phyloP scores from a whole-genome alignment of 2,329 filamentous ascomycete genomes.

The Aspergillus uvarum region DNA sequence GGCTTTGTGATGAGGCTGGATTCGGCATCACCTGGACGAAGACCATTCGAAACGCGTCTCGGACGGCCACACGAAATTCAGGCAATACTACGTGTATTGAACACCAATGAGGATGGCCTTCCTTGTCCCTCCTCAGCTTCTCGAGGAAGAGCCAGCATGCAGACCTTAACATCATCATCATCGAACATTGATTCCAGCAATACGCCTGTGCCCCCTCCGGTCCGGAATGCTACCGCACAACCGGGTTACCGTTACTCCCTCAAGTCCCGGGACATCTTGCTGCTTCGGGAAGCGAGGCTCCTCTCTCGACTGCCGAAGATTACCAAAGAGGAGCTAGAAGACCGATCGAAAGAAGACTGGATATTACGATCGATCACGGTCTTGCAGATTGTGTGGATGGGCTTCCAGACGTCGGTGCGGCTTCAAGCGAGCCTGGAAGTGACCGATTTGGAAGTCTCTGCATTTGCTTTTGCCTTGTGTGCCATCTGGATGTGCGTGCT shows the following conservation, averaged over 20 bases:
- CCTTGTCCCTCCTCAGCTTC: too few relatives aligned
- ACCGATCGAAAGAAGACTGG: neutral
- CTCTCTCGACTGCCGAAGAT: neutral
- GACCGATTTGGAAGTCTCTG: neutral
- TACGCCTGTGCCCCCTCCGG: neutral
- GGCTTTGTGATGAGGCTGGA: neutral
- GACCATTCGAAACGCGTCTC: too few relatives aligned
- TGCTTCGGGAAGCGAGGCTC: neutral
- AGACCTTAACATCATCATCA: too few relatives aligned
- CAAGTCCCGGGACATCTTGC: neutral
- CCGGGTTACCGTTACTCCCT: too few relatives aligned
- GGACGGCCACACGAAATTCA: too few relatives aligned
- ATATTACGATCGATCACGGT: neutral
- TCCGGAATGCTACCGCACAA: neutral
- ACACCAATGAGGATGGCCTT: too few relatives aligned
- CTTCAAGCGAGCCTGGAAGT: neutral
- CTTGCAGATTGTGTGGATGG: neutral
- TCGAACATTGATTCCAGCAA: too few relatives aligned
- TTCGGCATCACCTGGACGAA: neutral
- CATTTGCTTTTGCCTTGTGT: neutral
- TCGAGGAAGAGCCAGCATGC: too few relatives aligned
- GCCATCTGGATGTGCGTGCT: neutral
- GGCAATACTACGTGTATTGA: too few relatives aligned
- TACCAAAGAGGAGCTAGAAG: neutral
- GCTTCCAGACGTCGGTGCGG: neutral